Evolutionary conservation across 805 yeast species (phyloP), one percentile per base, ranked within the genome.

Genomic region (Candida easanensis): DNA sequence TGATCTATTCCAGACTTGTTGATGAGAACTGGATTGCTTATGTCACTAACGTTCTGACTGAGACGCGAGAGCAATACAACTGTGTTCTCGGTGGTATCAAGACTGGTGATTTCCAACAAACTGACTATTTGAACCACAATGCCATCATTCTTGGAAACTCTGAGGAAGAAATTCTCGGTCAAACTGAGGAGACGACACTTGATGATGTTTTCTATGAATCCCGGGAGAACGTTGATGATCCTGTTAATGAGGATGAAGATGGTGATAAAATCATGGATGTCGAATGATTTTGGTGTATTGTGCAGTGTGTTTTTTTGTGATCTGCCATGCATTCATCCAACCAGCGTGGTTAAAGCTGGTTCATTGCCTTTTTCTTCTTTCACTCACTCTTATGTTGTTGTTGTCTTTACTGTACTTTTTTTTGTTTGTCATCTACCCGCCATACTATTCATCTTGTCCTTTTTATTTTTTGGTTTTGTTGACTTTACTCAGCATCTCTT

Each of bases 51-150:
- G 80, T 86, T 2, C 69, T 88, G 50, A 81, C 82, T 46, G 89
- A 84, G 58, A 86, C 90, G 3, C 72, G 96, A 47, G 90, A 85
- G 59, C 88, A 85, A 64, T 88, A 88, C 62, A 88, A 88, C 61
- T 87, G 93, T 15, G 87, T 88, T 28, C 70, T 88, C 28, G 96
- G 96, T 34, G 88, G 88, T 4, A 77, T 59, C 36, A 55, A 52
- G 33, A 49, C 56, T 2, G 44, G 49, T 22, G 61, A 54, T 6
- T 54, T 58, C 44, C 52, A 54, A 22, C 55, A 55, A 26, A 14
- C 41, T 4, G 53, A 55, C 5, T 50, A 54, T 25, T 22, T 50
- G 28, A 58, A 58, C 42, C 35, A 39, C 9, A 45, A 52, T 40
- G 56, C 62, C 5, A 58, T 58, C 16, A 40, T 58, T 20, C 36